Evolutionary conservation across 208 protist genomes (phyloP).

Genomic region (Naegleria fowleri): DNA sequence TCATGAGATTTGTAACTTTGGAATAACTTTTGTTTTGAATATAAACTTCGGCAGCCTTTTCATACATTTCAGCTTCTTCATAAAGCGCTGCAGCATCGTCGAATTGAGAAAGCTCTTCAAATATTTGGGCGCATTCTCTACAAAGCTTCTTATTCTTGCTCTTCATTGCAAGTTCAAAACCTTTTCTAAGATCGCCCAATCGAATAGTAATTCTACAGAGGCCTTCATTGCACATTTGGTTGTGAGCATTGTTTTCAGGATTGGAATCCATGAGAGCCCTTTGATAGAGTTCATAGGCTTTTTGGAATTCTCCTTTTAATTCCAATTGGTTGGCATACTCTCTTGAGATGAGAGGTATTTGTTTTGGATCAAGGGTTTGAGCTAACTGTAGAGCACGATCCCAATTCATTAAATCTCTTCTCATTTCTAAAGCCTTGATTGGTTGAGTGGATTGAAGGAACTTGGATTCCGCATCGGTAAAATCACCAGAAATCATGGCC

Average conservation of each 20-base stretch:
- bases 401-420: constrained; percentile 92
- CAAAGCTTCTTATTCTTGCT: constrained; percentile 60
- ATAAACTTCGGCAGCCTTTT: constrained; percentile 84
- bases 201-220: constrained; percentile 75
- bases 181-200: constrained; percentile 67
- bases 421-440: constrained; percentile 88
- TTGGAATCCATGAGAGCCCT: constrained; percentile 51
- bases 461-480: constrained; percentile 80
- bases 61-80: constrained; percentile 75
- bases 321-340: constrained; percentile 91
- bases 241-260: constrained; percentile 69
- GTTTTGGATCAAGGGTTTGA: constrained; percentile 70
- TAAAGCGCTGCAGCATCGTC: constrained; percentile 88
- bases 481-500: constrained; percentile 82
- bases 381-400: constrained; percentile 84
- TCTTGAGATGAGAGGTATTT: constrained; percentile 76
- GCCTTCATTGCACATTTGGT: constrained; percentile 69
- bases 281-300: constrained; percentile 77
- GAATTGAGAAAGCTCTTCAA: constrained; percentile 78
- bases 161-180: constrained; percentile 68
- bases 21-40: constrained; percentile 84
- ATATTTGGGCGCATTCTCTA: constrained; percentile 81
- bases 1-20: constrained; percentile 67
- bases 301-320: constrained; percentile 82
- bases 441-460: constrained; percentile 82